Evolutionary conservation across 139 green algal species (phyloP), one percentile per base, ranked within the genome.

Genomic region (Micromonas commoda): DNA sequence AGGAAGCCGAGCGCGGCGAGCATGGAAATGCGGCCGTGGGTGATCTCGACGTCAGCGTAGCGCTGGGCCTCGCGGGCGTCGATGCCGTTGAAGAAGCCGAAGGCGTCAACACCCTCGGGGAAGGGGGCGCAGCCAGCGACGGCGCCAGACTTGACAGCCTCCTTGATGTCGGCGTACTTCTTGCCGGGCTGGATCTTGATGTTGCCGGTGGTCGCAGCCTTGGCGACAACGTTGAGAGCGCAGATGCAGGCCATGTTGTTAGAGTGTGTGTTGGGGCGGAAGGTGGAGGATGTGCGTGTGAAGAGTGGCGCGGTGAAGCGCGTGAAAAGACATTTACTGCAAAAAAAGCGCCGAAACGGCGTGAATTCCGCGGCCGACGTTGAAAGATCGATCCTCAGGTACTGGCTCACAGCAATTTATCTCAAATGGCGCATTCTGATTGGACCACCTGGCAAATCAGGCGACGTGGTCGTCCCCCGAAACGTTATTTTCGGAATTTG

Each of bases 21-120:
- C 88, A 92, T 94, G 71, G 83, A 73, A 2, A 94, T 88, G 35
- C 90, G 86, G 73, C 86, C 87, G 85, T 94, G 90, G 2, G 85
- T 88, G 60, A 94, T 60, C 87, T 94, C 90, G 35, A 81, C 85
- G 87, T 94, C 90, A 31, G 88, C 79, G 76, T 63, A 75, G 3
- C 68, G 68, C 29, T 75, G 34, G 37, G 53, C n/a, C 19, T 38
- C 24, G 23, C 26, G 37, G 19, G n/a, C 68, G 68, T 60, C 21
- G 68, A 75, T 63, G 37, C 68, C 68, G 24, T 75, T 75, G 68
- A 38, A 75, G 37, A 75, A 75, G 9, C 68, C 68, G 68, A 75
- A 39, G 34, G 53, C 53, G 37, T 75, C 68, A 21, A 75, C 16
- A 21, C 68, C 68, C 53, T 75, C 68, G 34, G 68, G 68, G 68